Base-by-base conservation (phyloP, 129 eudicot genomes). In the Ambrosia artemisiifolia region DNA sequence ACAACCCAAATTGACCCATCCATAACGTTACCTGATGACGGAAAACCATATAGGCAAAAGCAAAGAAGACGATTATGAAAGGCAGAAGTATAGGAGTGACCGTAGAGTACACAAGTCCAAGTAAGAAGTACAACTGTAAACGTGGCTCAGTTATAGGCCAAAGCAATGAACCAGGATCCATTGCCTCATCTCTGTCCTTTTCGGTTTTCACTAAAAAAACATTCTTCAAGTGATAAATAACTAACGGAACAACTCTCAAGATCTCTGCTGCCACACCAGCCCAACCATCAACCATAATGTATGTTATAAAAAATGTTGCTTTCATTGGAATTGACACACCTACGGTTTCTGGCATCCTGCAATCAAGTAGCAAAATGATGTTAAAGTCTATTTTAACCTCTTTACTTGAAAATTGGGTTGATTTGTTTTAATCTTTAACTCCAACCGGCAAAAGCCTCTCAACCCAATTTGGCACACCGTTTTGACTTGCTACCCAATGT, bases 281-380 rank as follows among this genome's bases (percentile, higher is more conserved):
- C 97, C 97, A 91, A 65, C 97, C 97, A 60, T 91, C 97, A 32
- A 91, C 96, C 97, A 91, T 88, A n/a, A 91, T 76, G 67, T 88
- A 91, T 18, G 92, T 77, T 33, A 88, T 91, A 18, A 91, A 91
- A 72, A 88, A 91, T 30, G 97, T 91, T 60, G 97, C 97, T 85
- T 88, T 91, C 92, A 88, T 82, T 11, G 97, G 97, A 75, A 91
- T 86, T n/a, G 97, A 82, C 75, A 91, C 91, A 12, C 97, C 97
- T 2, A 91, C 64, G 16, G 97, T 91, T 83, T 69, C 82, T 32
- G 97, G 97, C 60, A 91, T 88, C 76, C 97, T 91, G 79, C 75
- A 78, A 59, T 28, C 17, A 16, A 40, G 64, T 62, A 47, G 8
- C 12, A 49, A 46, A 61, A 49, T 38, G 6, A 11, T 65, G 51